Conservation (phyloP, 192 early-diverging fungal genomes). For the Podila verticillata region DNA sequence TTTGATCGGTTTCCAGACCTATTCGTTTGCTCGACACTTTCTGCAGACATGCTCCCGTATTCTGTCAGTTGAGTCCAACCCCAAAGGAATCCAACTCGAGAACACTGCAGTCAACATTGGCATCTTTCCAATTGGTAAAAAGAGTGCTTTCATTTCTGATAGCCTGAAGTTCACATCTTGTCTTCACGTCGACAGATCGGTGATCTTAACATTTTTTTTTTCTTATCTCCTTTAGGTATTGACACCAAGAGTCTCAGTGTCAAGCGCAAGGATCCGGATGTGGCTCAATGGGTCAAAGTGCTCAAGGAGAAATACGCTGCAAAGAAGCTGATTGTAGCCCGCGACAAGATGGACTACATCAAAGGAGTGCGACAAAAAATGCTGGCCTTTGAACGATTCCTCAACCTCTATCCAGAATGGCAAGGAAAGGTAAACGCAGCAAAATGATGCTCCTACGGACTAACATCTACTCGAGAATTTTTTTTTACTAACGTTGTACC, state of each 20-base stretch:
- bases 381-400: conserved; percentile 90
- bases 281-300: conserved; percentile 79
- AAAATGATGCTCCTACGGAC: too few species aligned
- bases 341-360: conserved; percentile 96
- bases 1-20: conserved; percentile 94
- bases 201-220: background rate
- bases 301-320: conserved; percentile 90
- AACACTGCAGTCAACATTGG: conserved; percentile 85
- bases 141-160: too few species aligned
- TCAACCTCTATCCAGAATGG: conserved; percentile 90
- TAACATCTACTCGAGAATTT: too few species aligned
- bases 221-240: conserved; percentile 68
- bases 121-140: conserved; percentile 90
- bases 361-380: conserved; percentile 97
- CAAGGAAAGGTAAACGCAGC: conserved; percentile 67
- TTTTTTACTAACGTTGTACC: too few species aligned
- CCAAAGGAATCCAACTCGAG: conserved; percentile 84
- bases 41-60: conserved; percentile 89
- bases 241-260: conserved; percentile 79
- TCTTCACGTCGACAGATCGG: too few species aligned
- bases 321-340: conserved; percentile 91
- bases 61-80: conserved; percentile 86
- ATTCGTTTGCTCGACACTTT: conserved; percentile 93
- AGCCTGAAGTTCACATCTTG: too few species aligned
- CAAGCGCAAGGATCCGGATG: conserved; percentile 74